Conservation (phyloP, 371 early-diverging fungal species). For the Rhizopus arrhizus region DNA sequence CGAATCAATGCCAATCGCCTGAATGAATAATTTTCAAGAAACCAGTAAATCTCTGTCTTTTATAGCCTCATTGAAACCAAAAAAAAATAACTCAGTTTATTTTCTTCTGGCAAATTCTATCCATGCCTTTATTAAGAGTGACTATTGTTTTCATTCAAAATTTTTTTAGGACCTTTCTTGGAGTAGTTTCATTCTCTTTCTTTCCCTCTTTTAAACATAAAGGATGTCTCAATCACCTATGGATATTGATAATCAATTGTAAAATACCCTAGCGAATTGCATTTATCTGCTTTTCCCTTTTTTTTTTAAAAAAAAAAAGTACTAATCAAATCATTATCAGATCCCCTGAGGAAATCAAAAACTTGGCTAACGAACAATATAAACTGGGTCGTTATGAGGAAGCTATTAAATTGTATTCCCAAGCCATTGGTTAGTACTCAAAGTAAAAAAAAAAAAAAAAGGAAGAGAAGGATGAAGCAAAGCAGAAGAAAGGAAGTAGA, state of each 20-base stretch:
- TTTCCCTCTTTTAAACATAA: not conserved
- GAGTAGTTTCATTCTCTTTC: not conserved
- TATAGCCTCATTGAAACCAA: too few relatives aligned
- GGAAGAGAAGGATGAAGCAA: too few relatives aligned
- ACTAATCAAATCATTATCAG: conserved; percentile 1
- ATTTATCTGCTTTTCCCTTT: not conserved
- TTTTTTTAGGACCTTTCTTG: conserved; percentile 5
- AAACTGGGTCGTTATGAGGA: conserved; percentile 62
- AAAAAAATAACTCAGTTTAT: not conserved
- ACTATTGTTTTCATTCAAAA: conserved; percentile 6
- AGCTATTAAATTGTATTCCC: conserved; percentile 60
- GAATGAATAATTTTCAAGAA: too few relatives aligned
- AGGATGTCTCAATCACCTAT: not conserved
- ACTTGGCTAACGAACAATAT: conserved; percentile 60
- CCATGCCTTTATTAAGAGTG: not conserved
- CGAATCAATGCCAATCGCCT: too few relatives aligned
- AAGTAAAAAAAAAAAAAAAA: not conserved
- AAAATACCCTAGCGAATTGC: not conserved
- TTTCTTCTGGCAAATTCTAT: conserved; percentile 6
- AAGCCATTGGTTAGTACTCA: conserved; percentile 58
- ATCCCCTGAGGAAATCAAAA: conserved; percentile 63
- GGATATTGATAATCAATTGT: not conserved
- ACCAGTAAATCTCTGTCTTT: too few relatives aligned
- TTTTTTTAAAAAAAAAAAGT: not conserved
- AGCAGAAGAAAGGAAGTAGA: too few relatives aligned